phyloP scores from a whole-genome alignment of 2,329 filamentous ascomycete species.

The Pyrenophora graminea region DNA sequence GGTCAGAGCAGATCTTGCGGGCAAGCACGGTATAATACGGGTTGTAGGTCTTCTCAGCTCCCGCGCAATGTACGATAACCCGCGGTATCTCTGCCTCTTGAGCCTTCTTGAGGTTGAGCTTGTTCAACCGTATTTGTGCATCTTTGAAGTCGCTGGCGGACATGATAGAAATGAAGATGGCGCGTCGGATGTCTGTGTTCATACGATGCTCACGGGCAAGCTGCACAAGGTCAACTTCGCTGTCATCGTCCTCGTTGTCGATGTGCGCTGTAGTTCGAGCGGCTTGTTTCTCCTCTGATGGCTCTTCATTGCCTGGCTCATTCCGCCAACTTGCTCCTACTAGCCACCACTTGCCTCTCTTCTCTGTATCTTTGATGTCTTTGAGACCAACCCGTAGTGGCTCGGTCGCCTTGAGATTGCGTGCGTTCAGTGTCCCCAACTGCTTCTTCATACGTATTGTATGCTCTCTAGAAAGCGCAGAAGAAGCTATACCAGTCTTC shows the following conservation, averaged over 20 bases:
- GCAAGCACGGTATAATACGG: conserved; percentile 91
- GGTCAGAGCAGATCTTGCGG: conserved; percentile 73
- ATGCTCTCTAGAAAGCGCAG: conserved; percentile 76
- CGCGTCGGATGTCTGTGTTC: conserved; percentile 82
- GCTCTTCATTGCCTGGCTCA: conserved; percentile 42
- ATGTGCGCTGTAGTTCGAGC: conserved; percentile 10
- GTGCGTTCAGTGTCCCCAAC: conserved; percentile 73
- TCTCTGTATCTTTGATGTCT: conserved; percentile 82
- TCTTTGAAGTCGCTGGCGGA: conserved; percentile 83
- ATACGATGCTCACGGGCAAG: conserved; percentile 83
- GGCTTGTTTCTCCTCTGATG: conserved; percentile 42
- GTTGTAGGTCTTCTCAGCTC: conserved; percentile 83
- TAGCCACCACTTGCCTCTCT: conserved; percentile 97
- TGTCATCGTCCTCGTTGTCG: conserved; percentile 30
- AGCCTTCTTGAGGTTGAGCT: conserved; percentile 81
- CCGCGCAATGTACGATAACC: conserved; percentile 84
- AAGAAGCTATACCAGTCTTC: conserved; percentile 73
- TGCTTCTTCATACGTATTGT: conserved; percentile 87
- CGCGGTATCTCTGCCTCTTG: conserved; percentile 86
- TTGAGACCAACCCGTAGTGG: conserved; percentile 79
- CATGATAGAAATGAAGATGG: conserved; percentile 93
- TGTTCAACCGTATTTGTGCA: conserved; percentile 76
- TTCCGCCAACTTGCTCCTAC: conserved; percentile 87
- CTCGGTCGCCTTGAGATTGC: conserved; percentile 72
- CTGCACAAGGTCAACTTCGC: conserved; percentile 66